Base-by-base conservation (phyloP, 2,329 filamentous ascomycete species). In the Falciphora oryzae region DNA sequence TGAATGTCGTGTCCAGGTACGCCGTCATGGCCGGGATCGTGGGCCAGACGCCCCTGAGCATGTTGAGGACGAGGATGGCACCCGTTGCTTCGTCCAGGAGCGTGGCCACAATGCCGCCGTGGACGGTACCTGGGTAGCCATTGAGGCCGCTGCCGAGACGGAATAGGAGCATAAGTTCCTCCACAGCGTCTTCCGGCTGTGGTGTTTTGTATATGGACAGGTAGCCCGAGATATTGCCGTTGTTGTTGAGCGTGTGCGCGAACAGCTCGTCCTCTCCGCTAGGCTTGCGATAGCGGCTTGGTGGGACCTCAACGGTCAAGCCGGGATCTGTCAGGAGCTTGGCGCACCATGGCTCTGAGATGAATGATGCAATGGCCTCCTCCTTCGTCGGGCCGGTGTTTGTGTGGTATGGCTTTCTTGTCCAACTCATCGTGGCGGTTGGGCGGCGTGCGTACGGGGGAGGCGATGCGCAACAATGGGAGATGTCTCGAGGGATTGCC, bases 31-130 rank as follows among this genome's bases (percentile, higher is more conserved):
- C 63, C 16, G 22, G 32, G 5, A 14, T 29, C 13, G 2, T 58
- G 29, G 53, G n/a, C 44, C 28, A 63, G n/a, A 38, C 56, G 18
- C 62, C 56, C 32, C 57, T 57, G 4, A 22, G 18, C 50, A 67
- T 67, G 66, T 83, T 83, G 32, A 79, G 69, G 3, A 75, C 75
- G 13, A 84, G 74, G 25, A 86, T 67, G 7, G 81, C 74, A 1
- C 85, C 84, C 71, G 83, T 81, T 7, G 77, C 73, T 70, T 89
- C 86, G 69, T 89, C 86, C 28, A 89, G 71, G n/a, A 89, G 71
- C 0, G 82, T 79, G 11, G 80, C 79, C 8, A 84, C 78, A 35
- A 88, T 79, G 1, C 86, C 86, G 27, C 86, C 85, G 70, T 89
- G 86, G 13, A 78, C 75, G 8, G 84, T 76, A 3, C 76, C 72